phyloP scores from a whole-genome alignment of 805 yeast species.

The Ogataea nitratoaversa region DNA sequence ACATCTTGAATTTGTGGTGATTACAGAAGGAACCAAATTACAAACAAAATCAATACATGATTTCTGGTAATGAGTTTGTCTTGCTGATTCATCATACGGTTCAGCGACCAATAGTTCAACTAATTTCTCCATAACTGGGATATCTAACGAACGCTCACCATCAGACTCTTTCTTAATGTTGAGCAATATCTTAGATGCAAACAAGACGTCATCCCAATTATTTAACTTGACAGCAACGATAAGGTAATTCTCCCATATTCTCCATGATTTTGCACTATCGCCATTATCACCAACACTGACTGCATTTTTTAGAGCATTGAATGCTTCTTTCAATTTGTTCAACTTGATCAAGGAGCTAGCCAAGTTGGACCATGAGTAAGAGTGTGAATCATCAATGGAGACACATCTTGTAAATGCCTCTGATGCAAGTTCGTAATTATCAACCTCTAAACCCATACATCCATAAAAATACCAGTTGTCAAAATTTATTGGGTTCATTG shows the following conservation, averaged over 20 bases:
- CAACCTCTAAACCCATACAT: constrained; percentile 75
- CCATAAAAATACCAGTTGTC: constrained; percentile 94
- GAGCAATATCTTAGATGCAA: constrained; percentile 65
- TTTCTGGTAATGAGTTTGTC: constrained; percentile 58
- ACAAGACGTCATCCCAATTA: constrained; percentile 86
- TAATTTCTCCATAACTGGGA: constrained; percentile 70
- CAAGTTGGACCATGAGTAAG: constrained; percentile 88
- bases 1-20: constrained; percentile 61
- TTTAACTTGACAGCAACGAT: constrained; percentile 73
- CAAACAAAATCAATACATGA: constrained; percentile 71
- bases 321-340: constrained; percentile 71
- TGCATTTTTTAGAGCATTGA: constrained; percentile 80
- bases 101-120: constrained; percentile 60
- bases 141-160: constrained; percentile 66
- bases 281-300: constrained; percentile 60
- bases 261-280: constrained; percentile 61
- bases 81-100: constrained; percentile 32
- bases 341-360: constrained; percentile 70
- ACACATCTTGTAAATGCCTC: constrained; percentile 93
- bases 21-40: constrained; percentile 59
- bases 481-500: constrained; percentile 65
- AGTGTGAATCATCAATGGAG: constrained; percentile 72
- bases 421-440: constrained; percentile 70
- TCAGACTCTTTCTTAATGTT: constrained; percentile 49
- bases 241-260: constrained; percentile 84